phyloP scores from a whole-genome alignment of 495 filamentous ascomycete genomes.

The Penicillium desertorum region DNA sequence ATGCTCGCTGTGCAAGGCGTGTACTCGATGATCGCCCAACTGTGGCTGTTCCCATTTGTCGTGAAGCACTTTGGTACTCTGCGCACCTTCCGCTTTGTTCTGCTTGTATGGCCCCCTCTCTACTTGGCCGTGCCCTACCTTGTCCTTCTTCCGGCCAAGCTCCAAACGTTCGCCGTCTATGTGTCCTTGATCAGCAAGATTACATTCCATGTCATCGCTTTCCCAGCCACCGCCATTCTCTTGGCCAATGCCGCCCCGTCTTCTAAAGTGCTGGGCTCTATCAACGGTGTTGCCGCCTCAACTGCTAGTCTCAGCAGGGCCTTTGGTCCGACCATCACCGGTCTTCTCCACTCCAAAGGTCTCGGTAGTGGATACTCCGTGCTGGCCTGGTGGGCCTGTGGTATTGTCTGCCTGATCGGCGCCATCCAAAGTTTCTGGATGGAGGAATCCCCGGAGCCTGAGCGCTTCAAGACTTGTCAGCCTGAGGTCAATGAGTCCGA shows the following conservation, averaged over 20 bases:
- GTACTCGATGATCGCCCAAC: slow-evolving; percentile 80
- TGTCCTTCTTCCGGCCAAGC: slow-evolving; percentile 68
- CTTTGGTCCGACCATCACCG: slow-evolving; percentile 84
- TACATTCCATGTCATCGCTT: slow-evolving; percentile 79
- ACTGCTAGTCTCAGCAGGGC: slow-evolving; percentile 84
- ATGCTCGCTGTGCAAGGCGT: slow-evolving; percentile 88
- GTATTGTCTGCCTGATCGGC: slow-evolving; percentile 70
- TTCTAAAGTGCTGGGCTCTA: slow-evolving; percentile 74
- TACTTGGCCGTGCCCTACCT: slow-evolving; percentile 89
- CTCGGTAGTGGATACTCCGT: slow-evolving; percentile 77
- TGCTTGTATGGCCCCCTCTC: slow-evolving; percentile 80
- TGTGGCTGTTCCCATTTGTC: slow-evolving; percentile 77
- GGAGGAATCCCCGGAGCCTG: slow-evolving; percentile 41
- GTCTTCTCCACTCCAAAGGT: slow-evolving; percentile 78
- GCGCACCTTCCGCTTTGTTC: slow-evolving; percentile 74
- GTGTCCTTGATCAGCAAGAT: slow-evolving; percentile 81
- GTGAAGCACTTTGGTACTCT: slow-evolving; percentile 70
- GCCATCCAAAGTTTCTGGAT: slow-evolving; percentile 59
- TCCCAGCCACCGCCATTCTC: slow-evolving; percentile 82
- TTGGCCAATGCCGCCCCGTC: slow-evolving; percentile 81
- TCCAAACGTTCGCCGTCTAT: slow-evolving; percentile 73
- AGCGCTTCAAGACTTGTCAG: slow-evolving; percentile 26
- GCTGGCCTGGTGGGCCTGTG: slow-evolving; percentile 89
- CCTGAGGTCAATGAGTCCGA: slow-evolving; percentile 27
- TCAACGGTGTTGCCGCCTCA: slow-evolving; percentile 92